phyloP scores from a whole-genome alignment of 2,329 filamentous ascomycete species.

The Neoscytalidium dimidiatum region DNA sequence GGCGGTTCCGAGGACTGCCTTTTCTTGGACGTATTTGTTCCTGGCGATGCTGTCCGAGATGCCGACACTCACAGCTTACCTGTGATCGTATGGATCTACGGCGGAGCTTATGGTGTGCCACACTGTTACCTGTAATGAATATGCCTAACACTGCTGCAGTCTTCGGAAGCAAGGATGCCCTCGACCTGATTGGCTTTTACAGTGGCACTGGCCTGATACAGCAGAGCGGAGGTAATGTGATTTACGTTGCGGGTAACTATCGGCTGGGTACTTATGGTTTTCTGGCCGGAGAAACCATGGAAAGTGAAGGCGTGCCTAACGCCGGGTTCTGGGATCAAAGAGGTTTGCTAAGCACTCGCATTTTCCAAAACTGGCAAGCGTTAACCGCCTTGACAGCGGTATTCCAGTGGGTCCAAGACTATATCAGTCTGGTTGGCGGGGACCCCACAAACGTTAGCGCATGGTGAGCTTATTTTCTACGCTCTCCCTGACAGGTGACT shows the following conservation, averaged over 20 bases:
- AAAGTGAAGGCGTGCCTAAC: conserved; percentile 47
- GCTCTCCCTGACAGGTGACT: background rate
- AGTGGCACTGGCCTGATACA: conserved; percentile 5
- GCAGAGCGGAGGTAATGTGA: conserved; percentile 29
- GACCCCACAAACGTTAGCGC: conserved; percentile 50
- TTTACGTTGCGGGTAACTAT: conserved; percentile 53
- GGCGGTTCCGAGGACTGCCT: conserved; percentile 17
- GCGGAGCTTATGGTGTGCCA: conserved; percentile 6
- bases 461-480: conserved; percentile 37
- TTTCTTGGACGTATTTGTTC: conserved; percentile 17
- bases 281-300: conserved; percentile 49
- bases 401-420: conserved; percentile 52
- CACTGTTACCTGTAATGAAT: background rate
- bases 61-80: background rate
- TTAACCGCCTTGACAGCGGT: conserved; percentile 30
- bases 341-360: background rate
- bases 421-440: conserved; percentile 51
- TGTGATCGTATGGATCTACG: conserved; percentile 12
- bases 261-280: conserved; percentile 47
- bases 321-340: conserved; percentile 43
- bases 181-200: conserved; percentile 17
- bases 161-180: conserved; percentile 17
- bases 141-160: background rate
- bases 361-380: too few relatives aligned
- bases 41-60: conserved; percentile 11